Evolutionary conservation across 2,329 filamentous ascomycete species (phyloP).

Genomic region (Penicillium janthinellum): DNA sequence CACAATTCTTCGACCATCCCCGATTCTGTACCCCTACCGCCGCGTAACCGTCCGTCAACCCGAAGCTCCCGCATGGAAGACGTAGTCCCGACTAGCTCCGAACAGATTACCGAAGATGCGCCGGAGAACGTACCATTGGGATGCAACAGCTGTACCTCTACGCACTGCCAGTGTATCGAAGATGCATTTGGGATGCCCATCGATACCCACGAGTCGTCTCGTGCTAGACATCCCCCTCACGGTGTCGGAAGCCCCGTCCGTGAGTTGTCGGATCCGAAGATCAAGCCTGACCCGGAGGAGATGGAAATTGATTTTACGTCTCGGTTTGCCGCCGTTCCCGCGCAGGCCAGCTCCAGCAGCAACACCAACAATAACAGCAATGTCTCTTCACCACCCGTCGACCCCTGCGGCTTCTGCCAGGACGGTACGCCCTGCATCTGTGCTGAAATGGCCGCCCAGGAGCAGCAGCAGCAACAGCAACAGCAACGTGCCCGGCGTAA

Average conservation of each 20-base stretch:
- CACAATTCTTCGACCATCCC: conserved; percentile 24
- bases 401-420: conserved; percentile 79
- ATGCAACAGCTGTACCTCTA: conserved; percentile 67
- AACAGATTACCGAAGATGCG: conserved; percentile 24
- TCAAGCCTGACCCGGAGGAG: conserved; percentile 50
- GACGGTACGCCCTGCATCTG: conserved; percentile 82
- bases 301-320: conserved; percentile 75
- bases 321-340: conserved; percentile 56
- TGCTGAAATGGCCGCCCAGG: conserved; percentile 62
- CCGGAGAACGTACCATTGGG: conserved; percentile 52
- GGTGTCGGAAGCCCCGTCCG: conserved; percentile 52
- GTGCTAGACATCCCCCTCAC: conserved; percentile 41
- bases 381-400: conserved; percentile 51
- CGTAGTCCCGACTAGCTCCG: conserved; percentile 15
- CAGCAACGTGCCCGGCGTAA: conserved; percentile 48
- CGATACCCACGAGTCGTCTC: conserved; percentile 42
- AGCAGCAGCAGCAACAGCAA: conserved; percentile 36
- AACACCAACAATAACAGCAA: conserved; percentile 19
- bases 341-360: conserved; percentile 21
- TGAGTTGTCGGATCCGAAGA: conserved; percentile 52
- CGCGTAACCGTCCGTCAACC: conserved; percentile 24
- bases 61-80: conserved; percentile 26
- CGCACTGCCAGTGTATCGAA: conserved; percentile 64
- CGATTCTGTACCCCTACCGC: conserved; percentile 46
- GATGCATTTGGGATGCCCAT: conserved; percentile 54